Evolutionary conservation across 2,329 filamentous ascomycete genomes (phyloP), one percentile per base, ranked within the genome.

Genomic region (Neobulgaria alba): DNA sequence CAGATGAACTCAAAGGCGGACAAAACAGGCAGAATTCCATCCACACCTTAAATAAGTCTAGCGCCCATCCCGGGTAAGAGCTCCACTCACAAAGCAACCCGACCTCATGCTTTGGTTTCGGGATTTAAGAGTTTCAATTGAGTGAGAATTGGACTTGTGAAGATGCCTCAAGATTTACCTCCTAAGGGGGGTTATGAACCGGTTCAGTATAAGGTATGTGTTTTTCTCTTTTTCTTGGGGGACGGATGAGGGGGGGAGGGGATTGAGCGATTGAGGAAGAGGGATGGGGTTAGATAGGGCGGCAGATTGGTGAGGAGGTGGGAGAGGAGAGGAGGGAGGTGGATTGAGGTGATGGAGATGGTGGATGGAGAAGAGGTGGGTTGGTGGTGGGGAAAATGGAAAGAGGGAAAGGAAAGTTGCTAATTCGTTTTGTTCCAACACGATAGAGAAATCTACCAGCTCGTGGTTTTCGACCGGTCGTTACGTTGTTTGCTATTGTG

Each of bases 151-250:
- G n/a, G n/a, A n/a, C n/a, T n/a, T n/a, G n/a, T n/a, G n/a, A n/a
- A n/a, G n/a, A 95, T 96, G 90, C 81, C 85, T 72, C 89, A 96
- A 76, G 92, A 98, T 74, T 86, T 98, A 79, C 92, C 92, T 71
- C 92, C 92, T 57, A 65, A 68, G 61, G 92, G 90, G 72, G 92
- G 92, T 74, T 98, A 98, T 68, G 83, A 80, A 65, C 82, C 90
- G 66, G 83, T 98, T 53, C 92, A 98, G 70, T 98, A 95, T 75
- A 94, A 94, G 79, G 85, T 89, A 65, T 60, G 72, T 68, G 46
- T 26, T 37, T 32, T 34, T 17, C 19, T 7, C 31, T 20, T 32
- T 15, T 34, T n/a, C 35, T 20, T 17, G 5, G 8, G 5, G 7
- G 30, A 15, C 14, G 8, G 8, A 26, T 32, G 30, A 14, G 5